A percentile compares a stretch with the other conserved stretches of the same genome.
These are phyloP conservation scores for Penicillium robsamsonii DNA, from an alignment of 495 filamentous ascomycete species.

Conservation along the genomic window DNA sequence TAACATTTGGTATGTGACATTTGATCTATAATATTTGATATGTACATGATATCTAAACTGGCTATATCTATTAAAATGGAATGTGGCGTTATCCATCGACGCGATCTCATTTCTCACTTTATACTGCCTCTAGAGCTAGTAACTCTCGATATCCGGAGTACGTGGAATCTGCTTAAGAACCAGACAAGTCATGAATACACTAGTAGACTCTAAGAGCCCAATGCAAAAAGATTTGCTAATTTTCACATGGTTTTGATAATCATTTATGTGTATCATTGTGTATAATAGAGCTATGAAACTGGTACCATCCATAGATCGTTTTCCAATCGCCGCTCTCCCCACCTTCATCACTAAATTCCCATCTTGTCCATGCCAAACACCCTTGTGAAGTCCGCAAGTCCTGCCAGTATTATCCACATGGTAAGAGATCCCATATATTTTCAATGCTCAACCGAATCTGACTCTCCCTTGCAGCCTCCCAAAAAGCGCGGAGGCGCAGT, in stretches of 20 bases:
- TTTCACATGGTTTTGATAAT: neutral
- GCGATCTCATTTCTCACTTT: neutral
- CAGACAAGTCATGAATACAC: neutral
- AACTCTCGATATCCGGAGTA: neutral
- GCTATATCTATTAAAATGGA: neutral
- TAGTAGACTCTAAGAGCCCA: neutral
- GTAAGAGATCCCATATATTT: neutral
- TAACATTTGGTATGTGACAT: neutral
- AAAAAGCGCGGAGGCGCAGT: conserved; percentile 39
- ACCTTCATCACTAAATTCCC: conserved; percentile 1
- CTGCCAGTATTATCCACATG: neutral
- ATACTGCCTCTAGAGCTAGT: neutral
- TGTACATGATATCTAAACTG: too few species aligned
- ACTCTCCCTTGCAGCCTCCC: conserved; percentile 30
- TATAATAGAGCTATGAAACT: neutral
- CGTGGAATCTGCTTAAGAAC: neutral
- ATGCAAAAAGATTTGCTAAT: neutral
- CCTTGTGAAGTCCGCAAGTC: neutral
- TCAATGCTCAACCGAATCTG: neutral
- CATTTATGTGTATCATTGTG: neutral
- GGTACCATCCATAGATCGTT: neutral
- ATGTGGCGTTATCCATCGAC: neutral
- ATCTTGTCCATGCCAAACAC: neutral
- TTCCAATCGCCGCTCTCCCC: conserved; percentile 6
- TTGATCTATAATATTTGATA: neutral